Evolutionary conservation across 2,329 filamentous ascomycete genomes (phyloP).

Genomic region (Ramularia collo-cygni): DNA sequence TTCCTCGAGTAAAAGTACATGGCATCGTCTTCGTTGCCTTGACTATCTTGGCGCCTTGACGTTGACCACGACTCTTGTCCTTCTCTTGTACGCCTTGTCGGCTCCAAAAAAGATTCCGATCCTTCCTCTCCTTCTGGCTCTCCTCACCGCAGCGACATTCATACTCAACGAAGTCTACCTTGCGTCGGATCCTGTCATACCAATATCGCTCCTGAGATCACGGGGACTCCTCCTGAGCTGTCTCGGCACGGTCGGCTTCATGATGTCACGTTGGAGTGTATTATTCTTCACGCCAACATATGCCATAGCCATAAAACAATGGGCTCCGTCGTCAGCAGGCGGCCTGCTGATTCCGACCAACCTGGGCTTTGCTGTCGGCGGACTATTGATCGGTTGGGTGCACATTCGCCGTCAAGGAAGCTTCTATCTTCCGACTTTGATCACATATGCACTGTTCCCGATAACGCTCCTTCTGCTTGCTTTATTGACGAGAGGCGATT

Average conservation of each 20-base stretch:
- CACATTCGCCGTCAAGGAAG: slow-evolving; percentile 67
- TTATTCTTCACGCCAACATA: slow-evolving; percentile 78
- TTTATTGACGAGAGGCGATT: slow-evolving; percentile 46
- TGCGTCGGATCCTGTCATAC: slow-evolving; percentile 66
- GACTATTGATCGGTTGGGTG: slow-evolving; percentile 64
- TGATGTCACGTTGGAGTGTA: slow-evolving; percentile 74
- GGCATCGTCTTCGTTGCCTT: slow-evolving; percentile 54
- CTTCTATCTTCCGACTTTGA: slow-evolving; percentile 52
- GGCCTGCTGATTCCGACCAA: slow-evolving; percentile 77
- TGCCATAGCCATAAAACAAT: slow-evolving; percentile 66
- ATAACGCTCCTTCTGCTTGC: slow-evolving; percentile 53
- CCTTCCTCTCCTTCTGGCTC: slow-evolving; percentile 54
- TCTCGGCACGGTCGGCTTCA: slow-evolving; percentile 65
- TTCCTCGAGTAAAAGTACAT: slow-evolving; percentile 27
- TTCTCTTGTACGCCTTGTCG: slow-evolving; percentile 65
- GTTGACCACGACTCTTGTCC: slow-evolving; percentile 58
- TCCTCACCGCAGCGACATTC: slow-evolving; percentile 51
- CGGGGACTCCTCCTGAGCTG: slow-evolving; percentile 67
- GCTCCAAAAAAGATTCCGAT: slow-evolving; percentile 54
- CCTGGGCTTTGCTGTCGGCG: slow-evolving; percentile 67
- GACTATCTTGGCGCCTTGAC: slow-evolving; percentile 68
- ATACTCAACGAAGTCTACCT: slow-evolving; percentile 57
- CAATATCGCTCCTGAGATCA: slow-evolving; percentile 61
- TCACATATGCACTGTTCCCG: slow-evolving; percentile 57
- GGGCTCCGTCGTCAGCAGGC: slow-evolving; percentile 63